A percentile compares a stretch with the other conserved stretches of the same genome.
Evolutionary conservation across 352 stramenopile genomes (phyloP).

Genomic region (Thraustochytrium sp.): DNA sequence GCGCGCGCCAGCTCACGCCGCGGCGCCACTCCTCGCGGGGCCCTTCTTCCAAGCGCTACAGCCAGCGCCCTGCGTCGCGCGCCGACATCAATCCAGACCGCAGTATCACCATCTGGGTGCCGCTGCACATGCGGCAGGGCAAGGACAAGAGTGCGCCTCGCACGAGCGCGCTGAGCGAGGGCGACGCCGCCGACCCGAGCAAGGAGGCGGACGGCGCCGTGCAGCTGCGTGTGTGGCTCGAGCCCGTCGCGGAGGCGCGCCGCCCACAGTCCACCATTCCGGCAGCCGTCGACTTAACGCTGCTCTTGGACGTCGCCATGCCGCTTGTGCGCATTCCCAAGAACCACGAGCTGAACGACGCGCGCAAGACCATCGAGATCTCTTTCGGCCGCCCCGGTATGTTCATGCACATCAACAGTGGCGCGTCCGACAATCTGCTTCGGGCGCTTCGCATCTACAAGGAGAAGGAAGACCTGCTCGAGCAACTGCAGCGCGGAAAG

Average conservation of each 20-base stretch:
- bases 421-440: background rate
- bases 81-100: background rate
- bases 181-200: background rate
- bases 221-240: background rate
- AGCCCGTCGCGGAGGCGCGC: background rate
- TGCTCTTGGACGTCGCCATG: background rate
- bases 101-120: background rate
- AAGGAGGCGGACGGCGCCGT: background rate
- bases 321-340: background rate
- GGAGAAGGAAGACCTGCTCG: background rate
- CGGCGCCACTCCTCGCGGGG: no score
- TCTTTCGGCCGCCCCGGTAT: background rate
- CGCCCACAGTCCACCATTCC: conserved; percentile 1
- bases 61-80: background rate
- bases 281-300: conserved; percentile 3
- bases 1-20: no score
- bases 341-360: background rate
- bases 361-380: background rate
- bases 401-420: background rate
- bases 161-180: background rate
- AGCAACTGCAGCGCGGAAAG: no score
- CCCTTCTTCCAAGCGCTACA: background rate
- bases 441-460: background rate
- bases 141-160: background rate
- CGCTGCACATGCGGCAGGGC: conserved; percentile 4